phyloP scores from a whole-genome alignment of 2,329 filamentous ascomycete genomes.

The Colletotrichum destructivum region DNA sequence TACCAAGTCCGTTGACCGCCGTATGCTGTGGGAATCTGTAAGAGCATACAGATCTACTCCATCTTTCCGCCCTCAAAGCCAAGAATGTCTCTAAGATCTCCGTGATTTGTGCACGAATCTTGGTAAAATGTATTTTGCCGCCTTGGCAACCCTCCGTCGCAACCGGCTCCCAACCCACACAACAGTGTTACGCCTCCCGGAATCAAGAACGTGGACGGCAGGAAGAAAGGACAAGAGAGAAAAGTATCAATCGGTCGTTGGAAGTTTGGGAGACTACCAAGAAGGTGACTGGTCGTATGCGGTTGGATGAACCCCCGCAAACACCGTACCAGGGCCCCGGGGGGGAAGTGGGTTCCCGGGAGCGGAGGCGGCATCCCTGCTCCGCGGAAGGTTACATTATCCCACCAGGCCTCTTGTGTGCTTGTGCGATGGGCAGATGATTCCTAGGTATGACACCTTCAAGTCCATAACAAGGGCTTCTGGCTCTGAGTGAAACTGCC shows the following conservation, averaged over 20 bases:
- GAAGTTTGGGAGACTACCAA: background rate
- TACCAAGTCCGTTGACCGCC: background rate
- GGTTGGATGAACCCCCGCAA: background rate
- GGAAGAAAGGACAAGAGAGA: no score
- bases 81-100: background rate
- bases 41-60: background rate
- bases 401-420: no score
- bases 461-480: no score
- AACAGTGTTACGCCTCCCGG: no score
- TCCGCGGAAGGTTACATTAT: background rate
- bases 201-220: no score
- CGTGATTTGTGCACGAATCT: background rate
- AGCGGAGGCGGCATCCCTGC: background rate
- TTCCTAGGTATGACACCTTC: no score
- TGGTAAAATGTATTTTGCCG: background rate
- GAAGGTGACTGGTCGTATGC: constrained; percentile 1
- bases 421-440: no score
- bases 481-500: no score
- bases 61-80: no score
- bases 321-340: background rate
- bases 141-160: background rate
- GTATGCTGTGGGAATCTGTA: background rate
- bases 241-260: background rate
- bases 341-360: background rate
- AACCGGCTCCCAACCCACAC: background rate